Conservation (phyloP, 2,329 filamentous ascomycete genomes). For the Apiospora koreana region DNA sequence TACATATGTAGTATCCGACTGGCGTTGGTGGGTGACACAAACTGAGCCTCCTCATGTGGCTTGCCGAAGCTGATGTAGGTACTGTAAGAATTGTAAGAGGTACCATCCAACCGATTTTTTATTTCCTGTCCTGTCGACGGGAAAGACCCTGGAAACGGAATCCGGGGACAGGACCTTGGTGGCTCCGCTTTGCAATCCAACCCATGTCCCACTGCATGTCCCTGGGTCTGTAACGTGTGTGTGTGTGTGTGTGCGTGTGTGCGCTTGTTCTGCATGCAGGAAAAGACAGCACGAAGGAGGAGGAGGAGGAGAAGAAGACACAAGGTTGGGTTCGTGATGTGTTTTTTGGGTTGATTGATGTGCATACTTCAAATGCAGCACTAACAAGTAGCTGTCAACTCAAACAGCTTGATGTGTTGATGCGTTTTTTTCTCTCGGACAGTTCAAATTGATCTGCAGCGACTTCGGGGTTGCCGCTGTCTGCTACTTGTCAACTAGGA, state of each 20-base stretch:
- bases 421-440: neutral
- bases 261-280: neutral
- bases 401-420: neutral
- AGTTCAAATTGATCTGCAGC: neutral
- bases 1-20: neutral
- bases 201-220: neutral
- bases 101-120: neutral
- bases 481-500: neutral
- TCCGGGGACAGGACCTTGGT: slow-evolving; percentile 2
- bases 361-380: neutral
- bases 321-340: neutral
- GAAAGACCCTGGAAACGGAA: neutral
- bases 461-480: neutral
- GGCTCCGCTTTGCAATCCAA: neutral
- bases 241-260: neutral
- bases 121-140: neutral
- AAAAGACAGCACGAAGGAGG: neutral
- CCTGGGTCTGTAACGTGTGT: neutral
- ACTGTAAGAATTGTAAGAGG: neutral
- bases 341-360: neutral
- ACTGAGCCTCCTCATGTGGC: neutral
- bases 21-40: neutral
- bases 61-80: neutral
- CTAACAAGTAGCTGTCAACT: neutral
- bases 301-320: neutral